Evolutionary conservation across 2,329 filamentous ascomycete species (phyloP).

Genomic region (Penicillium aurantiogriseum): DNA sequence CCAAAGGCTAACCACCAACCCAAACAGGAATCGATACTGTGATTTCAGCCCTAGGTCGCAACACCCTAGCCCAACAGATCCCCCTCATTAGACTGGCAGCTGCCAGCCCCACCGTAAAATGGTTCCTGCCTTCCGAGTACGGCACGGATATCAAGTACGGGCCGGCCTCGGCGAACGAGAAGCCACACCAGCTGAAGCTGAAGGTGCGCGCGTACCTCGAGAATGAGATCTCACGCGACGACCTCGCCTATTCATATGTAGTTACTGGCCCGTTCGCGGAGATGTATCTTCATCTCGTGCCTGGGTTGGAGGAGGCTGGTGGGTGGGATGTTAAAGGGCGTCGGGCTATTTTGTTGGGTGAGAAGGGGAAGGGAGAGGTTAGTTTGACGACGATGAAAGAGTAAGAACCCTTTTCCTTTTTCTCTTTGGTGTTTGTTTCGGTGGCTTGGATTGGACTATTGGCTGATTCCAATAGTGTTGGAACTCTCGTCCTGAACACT

Average conservation of each 20-base stretch:
- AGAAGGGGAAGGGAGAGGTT: conserved; percentile 57
- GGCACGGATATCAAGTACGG: conserved; percentile 65
- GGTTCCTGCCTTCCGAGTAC: conserved; percentile 68
- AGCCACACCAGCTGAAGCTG: conserved; percentile 68
- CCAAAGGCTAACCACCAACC: conserved; percentile 2
- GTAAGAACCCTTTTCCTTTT: conserved; percentile 46
- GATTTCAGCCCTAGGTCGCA: conserved; percentile 63
- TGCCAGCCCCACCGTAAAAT: conserved; percentile 53
- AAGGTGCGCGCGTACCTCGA: conserved; percentile 63
- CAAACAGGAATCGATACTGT: conserved; percentile 61
- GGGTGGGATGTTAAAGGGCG: conserved; percentile 59
- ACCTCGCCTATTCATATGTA: conserved; percentile 63
- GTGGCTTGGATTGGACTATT: not conserved
- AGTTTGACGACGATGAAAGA: conserved; percentile 71
- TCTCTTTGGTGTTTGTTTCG: not conserved
- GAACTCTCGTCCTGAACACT: conserved; percentile 62
- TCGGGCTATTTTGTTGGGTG: conserved; percentile 61
- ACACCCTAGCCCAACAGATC: conserved; percentile 61
- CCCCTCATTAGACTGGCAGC: conserved; percentile 62
- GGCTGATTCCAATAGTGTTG: conserved; percentile 52
- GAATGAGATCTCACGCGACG: conserved; percentile 47
- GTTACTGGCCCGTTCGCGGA: conserved; percentile 70
- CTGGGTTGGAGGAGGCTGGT: conserved; percentile 47
- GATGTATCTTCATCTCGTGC: conserved; percentile 54
- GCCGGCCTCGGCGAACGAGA: conserved; percentile 57